Conservation (phyloP, 2,329 filamentous ascomycete species). For the Epichloe festucae region DNA sequence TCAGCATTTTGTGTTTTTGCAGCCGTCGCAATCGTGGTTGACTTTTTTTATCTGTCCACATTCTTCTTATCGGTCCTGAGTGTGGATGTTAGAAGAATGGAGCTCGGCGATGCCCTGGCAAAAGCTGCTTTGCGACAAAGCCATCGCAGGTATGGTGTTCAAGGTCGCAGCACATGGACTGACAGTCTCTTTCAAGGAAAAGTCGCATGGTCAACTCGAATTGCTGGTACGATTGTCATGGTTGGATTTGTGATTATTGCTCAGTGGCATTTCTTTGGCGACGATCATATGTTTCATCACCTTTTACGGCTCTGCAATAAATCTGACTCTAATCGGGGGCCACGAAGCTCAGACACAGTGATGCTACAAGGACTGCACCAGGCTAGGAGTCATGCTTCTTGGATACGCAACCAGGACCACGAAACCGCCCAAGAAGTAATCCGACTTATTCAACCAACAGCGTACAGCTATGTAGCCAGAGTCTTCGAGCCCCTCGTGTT, state of each 20-base stretch:
- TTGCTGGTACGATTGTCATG: conserved; percentile 62
- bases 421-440: conserved; percentile 68
- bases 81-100: conserved; percentile 63
- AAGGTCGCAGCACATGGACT: conserved; percentile 32
- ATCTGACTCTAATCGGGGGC: conserved; percentile 8
- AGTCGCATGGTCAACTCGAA: conserved; percentile 55
- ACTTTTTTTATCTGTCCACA: conserved; percentile 70
- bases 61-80: conserved; percentile 71
- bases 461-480: conserved; percentile 58
- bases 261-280: conserved; percentile 67
- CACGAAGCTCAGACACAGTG: conserved; percentile 21
- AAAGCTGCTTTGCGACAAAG: conserved; percentile 36
- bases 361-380: conserved; percentile 54
- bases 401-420: conserved; percentile 66
- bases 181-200: conserved; percentile 51
- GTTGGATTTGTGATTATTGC: conserved; percentile 59
- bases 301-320: conserved; percentile 14
- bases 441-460: conserved; percentile 57
- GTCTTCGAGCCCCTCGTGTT: conserved; percentile 67
- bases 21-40: conserved; percentile 60
- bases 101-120: conserved; percentile 59
- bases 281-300: conserved; percentile 29
- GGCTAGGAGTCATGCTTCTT: conserved; percentile 61
- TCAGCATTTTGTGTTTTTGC: conserved; percentile 66
- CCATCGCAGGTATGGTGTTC: conserved; percentile 13